Conservation (phyloP, 495 filamentous ascomycete genomes). For the Talaromyces wortmannii region DNA sequence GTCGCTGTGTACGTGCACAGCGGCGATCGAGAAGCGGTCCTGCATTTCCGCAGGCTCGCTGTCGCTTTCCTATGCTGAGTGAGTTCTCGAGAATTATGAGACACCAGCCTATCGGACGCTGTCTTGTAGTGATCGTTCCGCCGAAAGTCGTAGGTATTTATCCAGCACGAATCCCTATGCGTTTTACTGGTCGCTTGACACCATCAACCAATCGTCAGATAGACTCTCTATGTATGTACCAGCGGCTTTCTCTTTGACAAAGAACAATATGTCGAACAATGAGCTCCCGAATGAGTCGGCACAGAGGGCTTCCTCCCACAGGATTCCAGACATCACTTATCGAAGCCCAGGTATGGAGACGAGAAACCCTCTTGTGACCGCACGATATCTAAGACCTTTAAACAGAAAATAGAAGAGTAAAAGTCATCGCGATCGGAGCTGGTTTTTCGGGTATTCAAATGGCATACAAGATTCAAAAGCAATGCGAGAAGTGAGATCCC, state of each 20-base stretch:
- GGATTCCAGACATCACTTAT: not conserved
- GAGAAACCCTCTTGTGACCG: not conserved
- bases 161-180: not conserved
- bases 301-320: not conserved
- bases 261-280: not conserved
- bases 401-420: slow-evolving; percentile 15
- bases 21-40: not conserved
- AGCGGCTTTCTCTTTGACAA: not conserved
- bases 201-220: not conserved
- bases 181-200: not conserved
- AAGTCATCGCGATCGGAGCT: slow-evolving; percentile 51
- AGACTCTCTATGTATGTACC: not conserved
- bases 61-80: not conserved
- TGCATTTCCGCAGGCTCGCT: not conserved
- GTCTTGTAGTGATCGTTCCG: not conserved
- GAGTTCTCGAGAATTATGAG: not conserved
- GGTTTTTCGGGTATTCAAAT: slow-evolving; percentile 48
- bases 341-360: not conserved
- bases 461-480: slow-evolving; percentile 42
- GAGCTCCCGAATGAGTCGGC: not conserved
- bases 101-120: not conserved
- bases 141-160: not conserved
- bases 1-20: not conserved
- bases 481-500: slow-evolving; percentile 22
- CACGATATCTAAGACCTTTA: not conserved